Base-by-base conservation (phyloP, 2,329 filamentous ascomycete genomes). In the Tetracladium maxilliforme region DNA sequence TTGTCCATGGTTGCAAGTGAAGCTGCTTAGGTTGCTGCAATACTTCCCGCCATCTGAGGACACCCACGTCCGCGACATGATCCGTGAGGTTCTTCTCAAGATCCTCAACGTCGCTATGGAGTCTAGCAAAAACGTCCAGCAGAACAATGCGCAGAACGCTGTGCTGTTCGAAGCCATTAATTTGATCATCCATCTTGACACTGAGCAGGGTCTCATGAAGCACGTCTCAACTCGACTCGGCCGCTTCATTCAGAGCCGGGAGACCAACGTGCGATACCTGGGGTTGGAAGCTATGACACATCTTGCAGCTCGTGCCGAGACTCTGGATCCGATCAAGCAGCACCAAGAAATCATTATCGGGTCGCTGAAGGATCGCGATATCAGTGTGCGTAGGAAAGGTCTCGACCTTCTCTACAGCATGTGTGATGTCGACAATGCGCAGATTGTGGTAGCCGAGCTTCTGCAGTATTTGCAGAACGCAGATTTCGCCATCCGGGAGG, bases 91-190 rank as follows among this genome's bases (percentile, higher is more conserved):
- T 2, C 55, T 98, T 23, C 81, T 92, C 47, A 83, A 78, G 48
- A 92, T 95, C 22, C 64, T 98, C 47, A 83, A 94, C 41, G 62
- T 82, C 19, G 87, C 90, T 2, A 75, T 92, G 61, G 87, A 95
- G 44, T 75, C 82, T 45, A 90, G 83, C 26, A 98, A 95, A 56
- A 98, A 98, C 41, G 90, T 98, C 10, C 90, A 98, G 52, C 90
- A 98, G 47, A 98, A 98, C 51, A 98, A 98, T 46, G 90, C 90
- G 1, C 90, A 95, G 45, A 98, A 98, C 44, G 90, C 90, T 1
- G 84, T 98, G 10, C 64, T 98, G 2, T 98, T 98, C 43, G 90
- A 98, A 58, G 92, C 90, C 14, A 98, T 98, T 51, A 94, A 98
- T 46, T 70, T 98, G 22, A 90, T 94, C 39, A 98, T 98, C 37